Evolutionary conservation across 129 eudicot species (phyloP).

Genomic region (Flaveria ramosissima): DNA sequence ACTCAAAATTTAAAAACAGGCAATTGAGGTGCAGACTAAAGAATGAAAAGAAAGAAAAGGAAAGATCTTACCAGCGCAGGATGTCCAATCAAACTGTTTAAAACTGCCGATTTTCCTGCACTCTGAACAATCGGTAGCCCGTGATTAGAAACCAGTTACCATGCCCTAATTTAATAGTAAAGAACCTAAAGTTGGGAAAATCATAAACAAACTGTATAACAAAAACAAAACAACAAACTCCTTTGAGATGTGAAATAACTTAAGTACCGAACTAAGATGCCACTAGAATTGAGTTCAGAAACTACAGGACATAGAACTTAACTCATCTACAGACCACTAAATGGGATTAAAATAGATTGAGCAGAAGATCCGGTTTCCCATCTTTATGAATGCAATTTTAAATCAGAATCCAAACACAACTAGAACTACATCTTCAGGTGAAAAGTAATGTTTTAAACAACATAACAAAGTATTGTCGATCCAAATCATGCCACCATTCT

Average conservation of each 20-base stretch:
- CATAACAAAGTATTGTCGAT: slow-evolving; percentile 1
- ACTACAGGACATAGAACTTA: not conserved
- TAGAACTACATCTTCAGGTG: slow-evolving; percentile 11
- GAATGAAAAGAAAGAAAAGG: not conserved
- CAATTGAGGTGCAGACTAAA: not conserved
- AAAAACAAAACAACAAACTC: too few species aligned
- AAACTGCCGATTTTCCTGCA: slow-evolving; percentile 98
- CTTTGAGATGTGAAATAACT: not conserved
- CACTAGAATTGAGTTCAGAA: slow-evolving; percentile 1
- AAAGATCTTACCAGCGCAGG: slow-evolving; percentile 77
- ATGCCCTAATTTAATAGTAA: not conserved
- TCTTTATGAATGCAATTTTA: not conserved
- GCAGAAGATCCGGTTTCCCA: not conserved
- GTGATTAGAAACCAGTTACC: slow-evolving; percentile 22
- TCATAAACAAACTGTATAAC: not conserved
- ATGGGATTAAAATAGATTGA: not conserved
- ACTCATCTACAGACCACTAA: not conserved
- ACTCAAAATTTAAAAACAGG: not conserved
- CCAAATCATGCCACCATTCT: not conserved
- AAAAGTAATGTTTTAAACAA: not conserved
- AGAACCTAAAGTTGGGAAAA: slow-evolving; percentile 1
- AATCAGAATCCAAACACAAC: not conserved
- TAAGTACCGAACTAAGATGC: not conserved
- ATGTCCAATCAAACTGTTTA: slow-evolving; percentile 99
- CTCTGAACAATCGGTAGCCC: slow-evolving; percentile 53